phyloP scores from a whole-genome alignment of 2,329 filamentous ascomycete genomes.

The Monilinia vaccinii-corymbosi region DNA sequence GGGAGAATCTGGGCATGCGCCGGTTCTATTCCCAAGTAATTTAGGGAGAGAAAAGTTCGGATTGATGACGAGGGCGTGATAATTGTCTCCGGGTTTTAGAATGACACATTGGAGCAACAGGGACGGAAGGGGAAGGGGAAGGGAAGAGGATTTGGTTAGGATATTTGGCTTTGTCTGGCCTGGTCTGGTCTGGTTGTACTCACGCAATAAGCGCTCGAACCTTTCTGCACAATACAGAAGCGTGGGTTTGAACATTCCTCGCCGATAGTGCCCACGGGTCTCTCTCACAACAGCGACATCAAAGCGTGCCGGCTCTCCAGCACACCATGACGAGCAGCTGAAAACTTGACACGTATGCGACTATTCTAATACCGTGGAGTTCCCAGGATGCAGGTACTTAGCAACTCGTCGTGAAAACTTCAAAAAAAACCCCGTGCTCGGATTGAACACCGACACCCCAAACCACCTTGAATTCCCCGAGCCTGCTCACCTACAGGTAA shows the following conservation, averaged over 20 bases:
- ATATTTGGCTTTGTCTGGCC: background rate
- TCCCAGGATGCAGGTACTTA: no score
- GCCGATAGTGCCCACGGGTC: no score
- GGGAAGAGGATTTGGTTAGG: background rate
- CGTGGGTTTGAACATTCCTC: background rate
- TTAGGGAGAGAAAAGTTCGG: background rate
- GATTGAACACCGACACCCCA: no score
- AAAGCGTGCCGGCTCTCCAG: no score
- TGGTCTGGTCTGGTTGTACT: background rate
- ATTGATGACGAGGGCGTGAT: background rate
- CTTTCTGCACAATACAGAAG: background rate
- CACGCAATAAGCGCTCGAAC: background rate
- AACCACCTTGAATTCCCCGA: no score
- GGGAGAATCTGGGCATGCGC: slow-evolving; percentile 34
- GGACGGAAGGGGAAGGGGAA: background rate
- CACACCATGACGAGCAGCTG: no score
- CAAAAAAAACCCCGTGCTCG: no score
- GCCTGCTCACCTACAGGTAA: no score
- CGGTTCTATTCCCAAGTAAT: background rate
- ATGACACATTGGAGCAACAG: background rate
- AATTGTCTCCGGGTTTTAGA: background rate
- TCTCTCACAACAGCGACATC: background rate
- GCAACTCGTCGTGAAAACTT: no score
- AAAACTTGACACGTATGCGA: no score
- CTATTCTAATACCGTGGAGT: no score